Evolutionary conservation across 192 early-diverging fungal species (phyloP), one percentile per base, ranked within the genome.

Genomic region (Umbelopsis sp.): DNA sequence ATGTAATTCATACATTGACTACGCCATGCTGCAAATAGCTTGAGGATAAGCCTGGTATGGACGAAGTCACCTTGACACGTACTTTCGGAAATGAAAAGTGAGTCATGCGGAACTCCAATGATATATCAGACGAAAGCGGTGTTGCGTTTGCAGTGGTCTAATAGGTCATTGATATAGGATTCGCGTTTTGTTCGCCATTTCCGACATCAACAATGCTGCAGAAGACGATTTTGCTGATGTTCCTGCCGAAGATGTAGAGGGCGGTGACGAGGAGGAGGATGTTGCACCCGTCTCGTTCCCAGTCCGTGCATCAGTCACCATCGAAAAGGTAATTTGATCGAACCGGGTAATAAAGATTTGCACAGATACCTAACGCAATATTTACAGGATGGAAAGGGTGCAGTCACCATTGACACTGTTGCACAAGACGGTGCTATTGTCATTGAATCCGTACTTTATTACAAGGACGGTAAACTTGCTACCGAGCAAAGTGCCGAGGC

Each of bases 1-100:
- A 10, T 30, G 22, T 58, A 13, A 30, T 58, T 11, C 13, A 11
- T 23, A 49, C 18, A 21, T 20, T 51, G 5, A 41, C 37, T 10
- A 41, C 10, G 37, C 4, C 15, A 41, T 49, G 20, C 23, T 16
- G 49, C 16, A 51, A 22, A 51, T 41, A 94, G 88, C 85, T 98
- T 81, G 88, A 92, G 70, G 92, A 96, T 76, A 87, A 88, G 73
- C 20, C 82, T 13, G 94, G 94, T 45, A 74, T 83, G 4, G 93
- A 93, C 77, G 90, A 93, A 80, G 92, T 99, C 33, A 70, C 74
- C 30, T 76, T 99, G 72, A 87, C 89, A 18, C 86, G 94, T 76
- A 91, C 88, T 66, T 96, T 95, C 81, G 95, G 94, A 49, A 92
- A 88, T 76, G 97, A 99, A 82, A 91, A 88, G 91, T 92, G 84